A percentile compares a stretch with the other conserved stretches of the same genome.
These are phyloP conservation scores for Chytriomyces sp. DNA, from an alignment of 192 early-diverging fungal genomes.

Conservation along the genomic window DNA sequence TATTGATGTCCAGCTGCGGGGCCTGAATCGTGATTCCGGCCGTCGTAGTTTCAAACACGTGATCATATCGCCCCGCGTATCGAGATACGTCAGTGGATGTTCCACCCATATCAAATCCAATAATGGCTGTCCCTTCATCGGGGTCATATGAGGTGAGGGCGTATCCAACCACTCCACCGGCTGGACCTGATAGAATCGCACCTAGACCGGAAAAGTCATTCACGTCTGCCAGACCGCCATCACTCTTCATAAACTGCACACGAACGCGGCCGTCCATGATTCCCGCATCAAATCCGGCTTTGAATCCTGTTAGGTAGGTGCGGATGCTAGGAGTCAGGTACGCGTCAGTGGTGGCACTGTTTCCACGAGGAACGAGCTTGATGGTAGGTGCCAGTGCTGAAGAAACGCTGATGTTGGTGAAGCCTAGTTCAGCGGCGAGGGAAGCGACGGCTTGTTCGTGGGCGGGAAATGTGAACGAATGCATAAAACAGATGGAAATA, in stretches of 20 bases:
- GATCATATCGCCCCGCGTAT: slow-evolving; percentile 84
- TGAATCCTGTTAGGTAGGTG: slow-evolving; percentile 83
- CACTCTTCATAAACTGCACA: slow-evolving; percentile 97
- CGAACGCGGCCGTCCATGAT: slow-evolving; percentile 48
- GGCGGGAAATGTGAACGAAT: slow-evolving; percentile 87
- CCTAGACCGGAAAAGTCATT: slow-evolving; percentile 81
- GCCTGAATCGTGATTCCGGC: slow-evolving; percentile 85
- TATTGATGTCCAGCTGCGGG: slow-evolving; percentile 94
- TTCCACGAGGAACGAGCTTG: slow-evolving; percentile 92
- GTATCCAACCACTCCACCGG: slow-evolving; percentile 92
- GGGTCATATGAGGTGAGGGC: slow-evolving; percentile 55
- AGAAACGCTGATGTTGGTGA: slow-evolving; percentile 83
- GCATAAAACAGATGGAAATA: slow-evolving; percentile 91
- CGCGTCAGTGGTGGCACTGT: slow-evolving; percentile 86
- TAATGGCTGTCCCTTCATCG: slow-evolving; percentile 62
- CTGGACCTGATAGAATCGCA: slow-evolving; percentile 92
- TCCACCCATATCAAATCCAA: slow-evolving; percentile 98
- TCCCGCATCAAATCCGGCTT: slow-evolving; percentile 80
- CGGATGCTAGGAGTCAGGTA: slow-evolving; percentile 93
- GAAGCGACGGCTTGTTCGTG: slow-evolving; percentile 77
- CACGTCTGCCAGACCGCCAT: slow-evolving; percentile 91
- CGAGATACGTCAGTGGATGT: slow-evolving; percentile 83
- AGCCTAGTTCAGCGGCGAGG: slow-evolving; percentile 74
- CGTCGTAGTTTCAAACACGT: slow-evolving; percentile 93
- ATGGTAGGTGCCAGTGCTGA: slow-evolving; percentile 87